Evolutionary conservation across 257 asterid genomes (phyloP).

Genomic region (Primulina tabacum): DNA sequence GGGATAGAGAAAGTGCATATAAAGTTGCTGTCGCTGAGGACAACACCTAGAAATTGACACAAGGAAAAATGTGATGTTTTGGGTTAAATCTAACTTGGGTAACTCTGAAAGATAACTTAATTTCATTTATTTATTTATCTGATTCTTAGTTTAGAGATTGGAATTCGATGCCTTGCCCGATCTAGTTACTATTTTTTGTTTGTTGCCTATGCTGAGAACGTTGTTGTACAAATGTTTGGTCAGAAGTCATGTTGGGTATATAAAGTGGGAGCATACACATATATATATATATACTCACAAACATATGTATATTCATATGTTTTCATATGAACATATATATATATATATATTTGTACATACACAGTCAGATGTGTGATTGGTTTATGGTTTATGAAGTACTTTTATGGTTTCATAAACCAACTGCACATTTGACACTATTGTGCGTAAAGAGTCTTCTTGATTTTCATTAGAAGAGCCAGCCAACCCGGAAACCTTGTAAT

Average conservation of each 20-base stretch:
- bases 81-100: constrained; percentile 21
- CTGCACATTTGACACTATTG: too few relatives aligned
- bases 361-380: too few relatives aligned
- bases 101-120: background rate
- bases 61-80: constrained; percentile 24
- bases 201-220: background rate
- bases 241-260: background rate
- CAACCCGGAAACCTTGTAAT: too few relatives aligned
- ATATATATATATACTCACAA: too few relatives aligned
- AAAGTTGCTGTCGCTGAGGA: constrained; percentile 16
- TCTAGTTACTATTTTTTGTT: background rate
- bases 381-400: too few relatives aligned
- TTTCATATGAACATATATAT: too few relatives aligned
- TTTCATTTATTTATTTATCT: background rate
- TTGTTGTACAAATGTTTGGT: constrained; percentile 6
- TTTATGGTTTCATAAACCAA: too few relatives aligned
- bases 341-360: too few relatives aligned
- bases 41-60: constrained; percentile 8
- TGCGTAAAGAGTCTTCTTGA: too few relatives aligned
- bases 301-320: too few relatives aligned
- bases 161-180: background rate
- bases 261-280: background rate
- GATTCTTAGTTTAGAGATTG: background rate
- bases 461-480: too few relatives aligned
- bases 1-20: constrained; percentile 22